Evolutionary conservation across 1,284 basidiomycete genomes (phyloP).

Genomic region (Tetrapyrgos nigripes): DNA sequence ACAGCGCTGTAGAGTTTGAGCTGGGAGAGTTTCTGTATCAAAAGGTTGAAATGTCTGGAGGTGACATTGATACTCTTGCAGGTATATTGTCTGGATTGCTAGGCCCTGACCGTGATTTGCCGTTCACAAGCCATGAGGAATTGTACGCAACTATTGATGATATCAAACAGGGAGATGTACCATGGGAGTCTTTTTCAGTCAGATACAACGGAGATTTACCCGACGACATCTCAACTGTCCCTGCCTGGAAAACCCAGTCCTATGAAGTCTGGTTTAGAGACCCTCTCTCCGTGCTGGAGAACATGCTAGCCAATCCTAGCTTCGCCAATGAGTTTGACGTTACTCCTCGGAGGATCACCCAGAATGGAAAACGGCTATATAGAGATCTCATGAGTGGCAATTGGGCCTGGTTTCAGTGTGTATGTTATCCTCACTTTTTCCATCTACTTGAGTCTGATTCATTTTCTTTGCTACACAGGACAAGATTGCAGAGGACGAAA

Average conservation of each 20-base stretch:
- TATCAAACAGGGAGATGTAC: conserved; percentile 24
- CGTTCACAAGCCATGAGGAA: conserved; percentile 22
- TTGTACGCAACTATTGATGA: conserved; percentile 26
- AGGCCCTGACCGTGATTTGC: no score
- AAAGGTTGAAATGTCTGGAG: conserved; percentile 20
- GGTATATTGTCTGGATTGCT: conserved; percentile 22
- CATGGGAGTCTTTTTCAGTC: conserved; percentile 26
- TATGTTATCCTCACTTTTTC: no score
- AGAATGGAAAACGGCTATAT: conserved; percentile 15
- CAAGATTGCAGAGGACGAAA: no score
- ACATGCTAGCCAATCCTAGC: conserved; percentile 28
- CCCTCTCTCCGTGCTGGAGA: conserved; percentile 19
- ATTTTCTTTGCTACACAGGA: no score
- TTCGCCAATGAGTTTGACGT: conserved; percentile 28
- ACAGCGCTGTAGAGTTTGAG: no score
- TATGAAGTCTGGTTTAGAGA: conserved; percentile 27
- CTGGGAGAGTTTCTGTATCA: conserved; percentile 21
- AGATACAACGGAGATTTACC: conserved; percentile 17
- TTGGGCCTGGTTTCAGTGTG: conserved; percentile 26
- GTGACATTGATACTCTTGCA: conserved; percentile 19
- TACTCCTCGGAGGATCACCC: conserved; percentile 15
- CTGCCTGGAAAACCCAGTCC: conserved; percentile 24
- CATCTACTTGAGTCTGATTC: no score
- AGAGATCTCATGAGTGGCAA: conserved; percentile 24
- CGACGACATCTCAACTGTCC: not conserved